Conservation (phyloP, 2,329 filamentous ascomycete genomes). For the Fusarium veterinarium region DNA sequence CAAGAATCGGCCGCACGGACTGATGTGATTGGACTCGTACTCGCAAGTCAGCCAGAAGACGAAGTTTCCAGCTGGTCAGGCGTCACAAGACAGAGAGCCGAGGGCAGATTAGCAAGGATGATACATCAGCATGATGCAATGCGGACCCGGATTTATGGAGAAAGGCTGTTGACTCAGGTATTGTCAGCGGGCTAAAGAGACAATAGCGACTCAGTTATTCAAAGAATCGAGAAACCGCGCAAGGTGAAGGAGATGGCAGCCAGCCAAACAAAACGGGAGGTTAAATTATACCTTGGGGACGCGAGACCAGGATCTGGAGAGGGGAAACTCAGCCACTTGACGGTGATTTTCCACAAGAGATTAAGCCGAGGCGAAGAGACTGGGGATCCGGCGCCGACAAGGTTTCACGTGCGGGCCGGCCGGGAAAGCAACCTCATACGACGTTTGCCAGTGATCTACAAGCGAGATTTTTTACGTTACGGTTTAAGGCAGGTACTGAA, state of each 20-base stretch:
- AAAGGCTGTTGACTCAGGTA: conserved; percentile 32
- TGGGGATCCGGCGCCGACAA: conserved; percentile 29
- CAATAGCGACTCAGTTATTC: conserved; percentile 19
- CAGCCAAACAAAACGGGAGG: conserved; percentile 19
- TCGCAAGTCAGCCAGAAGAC: conserved; percentile 37
- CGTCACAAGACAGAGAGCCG: conserved; percentile 42
- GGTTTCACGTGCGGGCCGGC: conserved; percentile 41
- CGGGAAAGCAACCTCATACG: conserved; percentile 35
- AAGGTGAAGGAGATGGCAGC: conserved; percentile 8
- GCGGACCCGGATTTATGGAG: conserved; percentile 40
- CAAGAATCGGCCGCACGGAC: conserved; percentile 34
- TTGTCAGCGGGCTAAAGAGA: conserved; percentile 34
- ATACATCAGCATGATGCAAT: conserved; percentile 47
- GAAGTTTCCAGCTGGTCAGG: conserved; percentile 32
- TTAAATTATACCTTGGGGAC: conserved; percentile 13
- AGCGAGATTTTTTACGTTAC: conserved; percentile 33
- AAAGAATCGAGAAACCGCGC: conserved; percentile 17
- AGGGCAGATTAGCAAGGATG: conserved; percentile 33
- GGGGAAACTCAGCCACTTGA: conserved; percentile 30
- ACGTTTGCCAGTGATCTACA: conserved; percentile 24
- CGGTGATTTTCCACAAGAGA: conserved; percentile 29
- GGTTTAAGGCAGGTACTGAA: conserved; percentile 39
- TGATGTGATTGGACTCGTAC: conserved; percentile 41
- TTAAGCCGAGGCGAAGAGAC: conserved; percentile 42
- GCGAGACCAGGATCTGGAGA: conserved; percentile 21